Evolutionary conservation across 352 stramenopile genomes (phyloP), one percentile per base, ranked within the genome.

Genomic region (Phytopythium chamaehyphon): DNA sequence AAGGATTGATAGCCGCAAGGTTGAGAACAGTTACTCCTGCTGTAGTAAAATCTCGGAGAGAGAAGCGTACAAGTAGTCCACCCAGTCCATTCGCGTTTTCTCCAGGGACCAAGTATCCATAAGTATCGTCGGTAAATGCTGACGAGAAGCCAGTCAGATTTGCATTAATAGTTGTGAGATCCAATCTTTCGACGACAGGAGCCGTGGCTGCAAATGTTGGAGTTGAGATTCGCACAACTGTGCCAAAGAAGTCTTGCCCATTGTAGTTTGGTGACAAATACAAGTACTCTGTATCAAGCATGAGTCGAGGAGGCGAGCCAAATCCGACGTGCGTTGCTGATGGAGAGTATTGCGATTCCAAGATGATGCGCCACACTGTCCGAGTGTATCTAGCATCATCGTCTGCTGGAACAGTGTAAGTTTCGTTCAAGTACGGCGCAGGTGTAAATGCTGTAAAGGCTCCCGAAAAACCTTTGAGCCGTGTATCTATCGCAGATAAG

Each of bases 231-330:
- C 79, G 76, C 22, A 88, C 50, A 16, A 93, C 19, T 1, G 67
- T 71, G 6, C 79, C 82, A 1, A 68, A 42, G 53, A 86, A 88
- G 6, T 19, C 50, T 11, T 45, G 57, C 16, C 74, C 77, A 40
- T 90, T 93, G 54, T 69, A 87, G 43, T 62, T 86, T n/a, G 77
- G 82, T 8, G 75, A 53, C 22, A 93, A 54, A 45, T 93, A 88
- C 38, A 93, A 50, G 48, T 86, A 88, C 48, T 93, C 82, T 16
- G 76, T 57, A 31, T 71, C 61, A 46, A 64, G 59, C 6, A 66
- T 16, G 2, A 88, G 16, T 1, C 64, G 51, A 2, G 60, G 53
- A 7, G 76, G 79, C 0, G 23, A 61, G 5, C 69, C 67, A 50
- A 67, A 71, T 3, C 70, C 68, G 6, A 50, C 56, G 23, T 78